These are phyloP conservation scores for Nakaseomyces delphensis DNA, from an alignment of 1,139 yeast genomes.

Conservation along the genomic window DNA sequence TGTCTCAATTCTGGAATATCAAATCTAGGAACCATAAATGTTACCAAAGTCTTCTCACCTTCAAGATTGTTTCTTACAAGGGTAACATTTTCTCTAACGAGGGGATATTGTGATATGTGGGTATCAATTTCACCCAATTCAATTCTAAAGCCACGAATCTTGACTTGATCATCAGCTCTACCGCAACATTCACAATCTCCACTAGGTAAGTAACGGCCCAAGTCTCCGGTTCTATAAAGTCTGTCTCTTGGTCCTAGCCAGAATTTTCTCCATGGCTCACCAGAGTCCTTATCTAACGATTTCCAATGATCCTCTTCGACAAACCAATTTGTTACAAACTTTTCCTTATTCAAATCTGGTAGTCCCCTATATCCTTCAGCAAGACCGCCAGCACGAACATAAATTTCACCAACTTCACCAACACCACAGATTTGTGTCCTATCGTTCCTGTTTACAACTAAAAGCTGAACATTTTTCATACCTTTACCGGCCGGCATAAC, in stretches of 20 bases:
- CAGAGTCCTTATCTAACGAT: constrained; percentile 39
- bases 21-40: constrained; percentile 83
- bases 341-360: constrained; percentile 79
- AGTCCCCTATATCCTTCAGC: constrained; percentile 93
- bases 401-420: constrained; percentile 97
- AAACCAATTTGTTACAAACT: constrained; percentile 88
- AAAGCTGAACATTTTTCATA: constrained; percentile 86
- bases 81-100: constrained; percentile 86
- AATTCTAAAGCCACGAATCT: constrained; percentile 95
- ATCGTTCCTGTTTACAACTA: constrained; percentile 88
- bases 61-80: constrained; percentile 88
- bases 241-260: constrained; percentile 96
- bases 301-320: constrained; percentile 54
- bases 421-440: constrained; percentile 89
- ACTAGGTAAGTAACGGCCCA: constrained; percentile 92
- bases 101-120: constrained; percentile 84
- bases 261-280: constrained; percentile 64
- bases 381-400: constrained; percentile 95
- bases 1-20: constrained; percentile 35
- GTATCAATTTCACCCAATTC: constrained; percentile 98
- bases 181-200: constrained; percentile 98
- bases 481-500: constrained; percentile 98
- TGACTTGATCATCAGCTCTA: constrained; percentile 97
- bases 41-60: constrained; percentile 83
- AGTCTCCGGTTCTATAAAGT: constrained; percentile 91